Evolutionary conservation across 345 rosid species (phyloP).

Genomic region (Eucalyptus pauciflora): DNA sequence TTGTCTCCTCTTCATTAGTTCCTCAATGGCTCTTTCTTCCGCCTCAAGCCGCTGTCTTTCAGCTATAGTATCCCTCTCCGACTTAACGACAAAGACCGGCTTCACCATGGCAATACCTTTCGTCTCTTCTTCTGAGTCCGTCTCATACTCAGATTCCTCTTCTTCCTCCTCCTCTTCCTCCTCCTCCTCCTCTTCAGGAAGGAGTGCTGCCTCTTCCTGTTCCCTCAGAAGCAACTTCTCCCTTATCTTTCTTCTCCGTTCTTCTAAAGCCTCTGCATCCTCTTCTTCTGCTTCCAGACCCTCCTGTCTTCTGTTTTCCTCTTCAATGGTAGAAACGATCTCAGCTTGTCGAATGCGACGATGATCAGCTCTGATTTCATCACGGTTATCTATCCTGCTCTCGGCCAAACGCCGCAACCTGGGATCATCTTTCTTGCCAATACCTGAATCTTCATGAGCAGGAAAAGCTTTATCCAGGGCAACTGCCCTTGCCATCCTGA

Average conservation of each 20-base stretch:
- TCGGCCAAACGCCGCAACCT: neutral
- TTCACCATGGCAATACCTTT: neutral
- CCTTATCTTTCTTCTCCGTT: neutral
- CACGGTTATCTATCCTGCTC: neutral
- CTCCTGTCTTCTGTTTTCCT: neutral
- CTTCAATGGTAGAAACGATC: neutral
- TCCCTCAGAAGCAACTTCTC: neutral
- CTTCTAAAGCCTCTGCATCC: neutral
- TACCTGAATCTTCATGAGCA: neutral
- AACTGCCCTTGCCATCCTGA: neutral
- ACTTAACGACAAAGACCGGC: neutral
- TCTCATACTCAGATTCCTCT: neutral
- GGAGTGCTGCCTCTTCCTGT: neutral
- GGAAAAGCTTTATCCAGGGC: neutral
- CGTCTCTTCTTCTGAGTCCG: neutral
- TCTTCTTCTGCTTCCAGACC: neutral
- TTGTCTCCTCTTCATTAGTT: neutral
- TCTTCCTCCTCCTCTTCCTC: neutral
- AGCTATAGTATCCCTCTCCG: neutral
- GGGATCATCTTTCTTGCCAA: neutral
- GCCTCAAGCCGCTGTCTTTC: neutral
- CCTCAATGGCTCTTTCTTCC: neutral
- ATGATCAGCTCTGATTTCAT: neutral
- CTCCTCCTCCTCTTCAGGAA: neutral
- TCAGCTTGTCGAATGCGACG: neutral